Percentiles rank a stretch among this genome's conserved stretches.
Evolutionary conservation across 768 basidiomycete species (phyloP).

Genomic region (Antrodiella citrinella): DNA sequence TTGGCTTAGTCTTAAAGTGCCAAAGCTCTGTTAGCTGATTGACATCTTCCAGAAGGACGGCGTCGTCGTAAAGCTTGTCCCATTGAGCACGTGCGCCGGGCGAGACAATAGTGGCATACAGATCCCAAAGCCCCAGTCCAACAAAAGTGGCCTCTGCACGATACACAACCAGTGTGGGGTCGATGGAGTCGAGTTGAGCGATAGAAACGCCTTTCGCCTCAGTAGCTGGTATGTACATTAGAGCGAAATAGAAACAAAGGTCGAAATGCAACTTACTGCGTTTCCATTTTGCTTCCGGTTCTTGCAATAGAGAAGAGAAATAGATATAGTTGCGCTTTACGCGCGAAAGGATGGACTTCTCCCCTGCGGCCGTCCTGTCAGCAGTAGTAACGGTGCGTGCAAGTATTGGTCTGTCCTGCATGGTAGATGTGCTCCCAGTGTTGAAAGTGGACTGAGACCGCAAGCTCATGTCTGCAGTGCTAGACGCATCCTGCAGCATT

Average conservation of each 20-base stretch:
- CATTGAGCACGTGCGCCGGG: constrained; percentile 77
- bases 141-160: constrained; percentile 97
- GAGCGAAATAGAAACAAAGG: constrained; percentile 4
- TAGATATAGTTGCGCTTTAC: constrained; percentile 95
- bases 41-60: constrained; percentile 78
- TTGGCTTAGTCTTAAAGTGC: constrained; percentile 86
- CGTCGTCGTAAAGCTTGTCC: constrained; percentile 90
- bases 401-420: constrained; percentile 25
- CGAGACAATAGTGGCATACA: constrained; percentile 81
- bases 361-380: constrained; percentile 49
- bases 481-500: constrained; percentile 67
- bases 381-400: constrained; percentile 25
- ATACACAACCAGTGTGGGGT: constrained; percentile 93
- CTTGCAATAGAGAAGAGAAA: constrained; percentile 93
- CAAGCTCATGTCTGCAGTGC: constrained; percentile 61
- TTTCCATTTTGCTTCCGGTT: constrained; percentile 97
- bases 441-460: constrained; percentile 54
- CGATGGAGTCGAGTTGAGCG: constrained; percentile 93
- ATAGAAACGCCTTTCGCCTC: constrained; percentile 89
- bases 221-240: constrained; percentile 39
- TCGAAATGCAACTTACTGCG: constrained; percentile 48
- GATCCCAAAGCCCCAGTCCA: constrained; percentile 91
- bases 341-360: constrained; percentile 79
- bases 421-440: constrained; percentile 27
- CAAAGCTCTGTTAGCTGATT: constrained; percentile 88